A percentile compares a stretch with the other conserved stretches of the same genome.
Conservation (phyloP, 208 protist genomes). For the Leishmania tarentolae region DNA sequence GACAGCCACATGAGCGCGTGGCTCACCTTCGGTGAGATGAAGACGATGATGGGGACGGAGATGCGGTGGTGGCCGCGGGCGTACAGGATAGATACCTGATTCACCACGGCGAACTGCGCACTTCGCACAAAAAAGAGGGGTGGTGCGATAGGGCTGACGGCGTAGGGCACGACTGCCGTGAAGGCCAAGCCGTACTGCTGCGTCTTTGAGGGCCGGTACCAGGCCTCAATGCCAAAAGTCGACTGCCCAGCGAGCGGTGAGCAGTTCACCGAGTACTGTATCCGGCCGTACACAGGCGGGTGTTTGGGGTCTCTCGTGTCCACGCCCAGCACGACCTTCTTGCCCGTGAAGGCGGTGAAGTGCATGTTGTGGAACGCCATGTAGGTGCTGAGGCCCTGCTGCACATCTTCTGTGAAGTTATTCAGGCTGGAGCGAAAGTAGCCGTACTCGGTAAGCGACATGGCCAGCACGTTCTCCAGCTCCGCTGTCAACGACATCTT, state of each 20-base stretch:
- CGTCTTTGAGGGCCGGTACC: conserved; percentile 53
- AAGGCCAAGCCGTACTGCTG: conserved; percentile 72
- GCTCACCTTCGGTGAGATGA: conserved; percentile 53
- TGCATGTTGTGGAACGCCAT: conserved; percentile 54
- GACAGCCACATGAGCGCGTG: conserved; percentile 59
- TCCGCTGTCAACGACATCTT: conserved; percentile 52
- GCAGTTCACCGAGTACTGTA: conserved; percentile 58
- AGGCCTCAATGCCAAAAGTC: conserved; percentile 62
- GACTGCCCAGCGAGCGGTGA: conserved; percentile 50
- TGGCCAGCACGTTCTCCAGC: conserved; percentile 65
- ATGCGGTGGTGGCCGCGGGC: conserved; percentile 67
- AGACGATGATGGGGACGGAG: conserved; percentile 71
- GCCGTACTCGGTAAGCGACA: conserved; percentile 61
- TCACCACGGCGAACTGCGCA: conserved; percentile 49
- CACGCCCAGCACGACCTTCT: conserved; percentile 40
- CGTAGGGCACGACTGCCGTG: conserved; percentile 55
- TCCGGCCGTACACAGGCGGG: conserved; percentile 33
- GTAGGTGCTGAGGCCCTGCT: conserved; percentile 44
- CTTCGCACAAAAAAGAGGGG: conserved; percentile 50
- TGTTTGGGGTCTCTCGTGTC: conserved; percentile 35
- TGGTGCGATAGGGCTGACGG: conserved; percentile 44
- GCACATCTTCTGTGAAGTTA: conserved; percentile 25
- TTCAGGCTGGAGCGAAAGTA: conserved; percentile 51
- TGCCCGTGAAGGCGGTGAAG: conserved; percentile 38
- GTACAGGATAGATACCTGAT: conserved; percentile 77